phyloP scores from a whole-genome alignment of 2,329 filamentous ascomycete genomes.

The Aspergillus ochraceoroseus region DNA sequence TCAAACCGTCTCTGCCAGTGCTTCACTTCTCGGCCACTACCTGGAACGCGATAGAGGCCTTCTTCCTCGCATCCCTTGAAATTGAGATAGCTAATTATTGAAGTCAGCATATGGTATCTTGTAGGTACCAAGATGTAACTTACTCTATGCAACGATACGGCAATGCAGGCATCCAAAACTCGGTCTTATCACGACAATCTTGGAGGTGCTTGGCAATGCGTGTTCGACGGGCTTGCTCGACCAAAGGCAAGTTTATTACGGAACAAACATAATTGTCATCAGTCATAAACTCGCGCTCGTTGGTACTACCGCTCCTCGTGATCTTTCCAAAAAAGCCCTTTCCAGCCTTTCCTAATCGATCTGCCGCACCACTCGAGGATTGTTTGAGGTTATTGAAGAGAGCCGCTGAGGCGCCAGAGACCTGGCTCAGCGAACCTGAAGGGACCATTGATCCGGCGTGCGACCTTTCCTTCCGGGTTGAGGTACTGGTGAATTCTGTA shows the following conservation, averaged over 20 bases:
- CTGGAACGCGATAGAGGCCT: slow-evolving; percentile 86
- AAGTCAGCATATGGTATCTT: slow-evolving; percentile 13
- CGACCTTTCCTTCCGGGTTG: slow-evolving; percentile 34
- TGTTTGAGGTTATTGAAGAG: slow-evolving; percentile 71
- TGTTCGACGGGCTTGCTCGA: slow-evolving; percentile 85
- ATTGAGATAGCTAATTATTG: slow-evolving; percentile 68
- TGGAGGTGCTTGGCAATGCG: slow-evolving; percentile 86
- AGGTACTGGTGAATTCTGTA: slow-evolving; percentile 25
- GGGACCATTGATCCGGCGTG: slow-evolving; percentile 40
- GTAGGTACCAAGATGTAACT: slow-evolving; percentile 26
- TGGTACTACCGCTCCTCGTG: slow-evolving; percentile 64
- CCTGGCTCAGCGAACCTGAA: slow-evolving; percentile 46
- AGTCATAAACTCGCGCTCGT: slow-evolving; percentile 62
- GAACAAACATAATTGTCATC: slow-evolving; percentile 80
- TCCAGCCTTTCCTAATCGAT: slow-evolving; percentile 64
- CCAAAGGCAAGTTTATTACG: slow-evolving; percentile 77
- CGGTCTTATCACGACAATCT: slow-evolving; percentile 86
- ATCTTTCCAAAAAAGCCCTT: slow-evolving; percentile 80
- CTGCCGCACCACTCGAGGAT: slow-evolving; percentile 68
- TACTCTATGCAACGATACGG: slow-evolving; percentile 91
- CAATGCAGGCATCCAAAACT: slow-evolving; percentile 97
- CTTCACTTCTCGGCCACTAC: slow-evolving; percentile 83
- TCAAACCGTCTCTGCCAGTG: slow-evolving; percentile 92
- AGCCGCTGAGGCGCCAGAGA: slow-evolving; percentile 53
- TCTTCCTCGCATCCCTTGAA: slow-evolving; percentile 92